phyloP scores from a whole-genome alignment of 768 basidiomycete species.

The Symmetrospora coprosmae region DNA sequence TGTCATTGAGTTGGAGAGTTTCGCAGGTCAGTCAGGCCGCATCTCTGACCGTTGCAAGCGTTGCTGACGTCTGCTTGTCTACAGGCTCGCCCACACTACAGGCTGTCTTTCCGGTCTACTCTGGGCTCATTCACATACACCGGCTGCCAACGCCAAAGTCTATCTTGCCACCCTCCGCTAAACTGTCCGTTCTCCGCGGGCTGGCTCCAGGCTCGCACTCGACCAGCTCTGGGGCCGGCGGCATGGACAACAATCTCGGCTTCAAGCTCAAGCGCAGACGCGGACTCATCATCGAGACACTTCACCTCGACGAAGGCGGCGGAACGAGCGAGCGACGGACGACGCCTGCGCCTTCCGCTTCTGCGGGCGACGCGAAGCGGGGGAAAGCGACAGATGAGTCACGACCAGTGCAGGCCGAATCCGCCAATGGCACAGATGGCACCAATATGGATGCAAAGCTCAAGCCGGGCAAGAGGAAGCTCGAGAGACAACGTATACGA shows the following conservation, averaged over 20 bases:
- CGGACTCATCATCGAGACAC: conserved; percentile 68
- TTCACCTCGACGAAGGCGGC: conserved; percentile 47
- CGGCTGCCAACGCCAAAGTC: conserved; percentile 60
- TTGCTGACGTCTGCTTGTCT: background rate
- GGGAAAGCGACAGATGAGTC: background rate
- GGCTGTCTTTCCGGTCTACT: conserved; percentile 62
- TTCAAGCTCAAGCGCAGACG: conserved; percentile 83
- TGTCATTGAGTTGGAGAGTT: conserved; percentile 28
- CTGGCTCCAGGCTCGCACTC: conserved; percentile 44
- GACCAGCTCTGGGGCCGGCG: conserved; percentile 41
- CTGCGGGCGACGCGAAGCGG: too few relatives aligned
- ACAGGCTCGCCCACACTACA: conserved; percentile 64
- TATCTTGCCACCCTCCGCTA: conserved; percentile 63
- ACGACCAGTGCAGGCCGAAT: too few relatives aligned
- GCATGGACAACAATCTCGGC: conserved; percentile 90
- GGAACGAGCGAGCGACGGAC: conserved; percentile 17
- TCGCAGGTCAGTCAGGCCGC: conserved; percentile 18
- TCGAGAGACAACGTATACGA: conserved; percentile 2
- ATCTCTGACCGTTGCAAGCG: background rate
- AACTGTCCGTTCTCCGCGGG: conserved; percentile 68
- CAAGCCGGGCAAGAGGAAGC: conserved; percentile 20
- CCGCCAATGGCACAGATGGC: too few relatives aligned
- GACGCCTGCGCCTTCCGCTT: conserved; percentile 1
- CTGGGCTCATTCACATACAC: conserved; percentile 69
- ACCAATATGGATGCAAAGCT: too few relatives aligned